Evolutionary conservation across 2,329 filamentous ascomycete genomes (phyloP).

Genomic region (Coniella lustricola): DNA sequence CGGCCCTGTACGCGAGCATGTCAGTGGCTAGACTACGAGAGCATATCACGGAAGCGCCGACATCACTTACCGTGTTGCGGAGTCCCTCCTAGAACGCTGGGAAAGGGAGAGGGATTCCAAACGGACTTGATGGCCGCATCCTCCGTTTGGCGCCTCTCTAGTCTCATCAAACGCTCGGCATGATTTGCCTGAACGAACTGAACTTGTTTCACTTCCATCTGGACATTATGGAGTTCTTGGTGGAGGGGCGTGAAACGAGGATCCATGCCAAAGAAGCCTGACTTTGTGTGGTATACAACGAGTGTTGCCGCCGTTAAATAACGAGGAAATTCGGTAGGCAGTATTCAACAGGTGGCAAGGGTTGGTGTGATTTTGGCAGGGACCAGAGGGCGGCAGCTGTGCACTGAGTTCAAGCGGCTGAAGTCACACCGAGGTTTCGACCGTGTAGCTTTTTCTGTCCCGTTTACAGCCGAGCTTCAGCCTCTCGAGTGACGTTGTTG

Average conservation of each 20-base stretch:
- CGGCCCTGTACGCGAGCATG: constrained; percentile 53
- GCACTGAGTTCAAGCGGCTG: background rate
- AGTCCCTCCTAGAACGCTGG: constrained; percentile 73
- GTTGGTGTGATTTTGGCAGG: background rate
- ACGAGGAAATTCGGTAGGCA: background rate
- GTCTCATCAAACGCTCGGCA: constrained; percentile 51
- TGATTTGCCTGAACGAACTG: constrained; percentile 57
- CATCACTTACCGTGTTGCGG: constrained; percentile 72
- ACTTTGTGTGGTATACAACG: background rate
- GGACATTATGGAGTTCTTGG: constrained; percentile 61
- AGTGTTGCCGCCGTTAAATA: constrained; percentile 6
- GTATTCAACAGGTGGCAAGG: constrained; percentile 12
- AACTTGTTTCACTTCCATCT: constrained; percentile 64
- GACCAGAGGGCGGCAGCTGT: background rate
- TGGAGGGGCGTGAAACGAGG: constrained; percentile 50
- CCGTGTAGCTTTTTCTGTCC: background rate
- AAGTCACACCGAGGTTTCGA: background rate
- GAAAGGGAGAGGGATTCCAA: constrained; percentile 83
- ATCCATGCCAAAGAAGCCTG: constrained; percentile 48
- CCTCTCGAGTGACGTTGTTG: constrained; percentile 1
- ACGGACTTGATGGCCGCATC: constrained; percentile 71
- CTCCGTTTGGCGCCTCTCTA: constrained; percentile 62
- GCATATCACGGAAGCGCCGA: too few species aligned
- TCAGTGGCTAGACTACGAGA: background rate
- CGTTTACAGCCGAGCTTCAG: constrained; percentile 6